phyloP scores from a whole-genome alignment of 2,329 filamentous ascomycete species.

The Simplicillium sp. region DNA sequence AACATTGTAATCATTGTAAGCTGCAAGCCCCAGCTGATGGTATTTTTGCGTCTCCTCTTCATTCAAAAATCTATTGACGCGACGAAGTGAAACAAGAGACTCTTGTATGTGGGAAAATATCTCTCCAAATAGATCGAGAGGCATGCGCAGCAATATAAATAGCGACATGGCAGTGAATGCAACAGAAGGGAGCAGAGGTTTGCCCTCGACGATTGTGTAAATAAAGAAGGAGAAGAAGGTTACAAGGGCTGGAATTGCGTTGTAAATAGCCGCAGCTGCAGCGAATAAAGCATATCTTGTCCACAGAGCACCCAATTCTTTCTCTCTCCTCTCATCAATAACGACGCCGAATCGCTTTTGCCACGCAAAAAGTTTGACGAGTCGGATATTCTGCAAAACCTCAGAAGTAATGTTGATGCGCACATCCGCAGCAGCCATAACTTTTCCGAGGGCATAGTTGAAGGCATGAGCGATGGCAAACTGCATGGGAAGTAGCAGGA shows the following conservation, averaged over 20 bases:
- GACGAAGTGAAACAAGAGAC: slow-evolving; percentile 91
- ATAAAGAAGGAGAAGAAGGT: slow-evolving; percentile 94
- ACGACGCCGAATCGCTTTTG: slow-evolving; percentile 80
- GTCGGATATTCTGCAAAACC: slow-evolving; percentile 91
- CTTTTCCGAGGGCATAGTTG: slow-evolving; percentile 75
- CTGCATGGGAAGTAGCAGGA: slow-evolving; percentile 80
- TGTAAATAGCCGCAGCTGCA: slow-evolving; percentile 87
- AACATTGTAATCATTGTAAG: slow-evolving; percentile 57
- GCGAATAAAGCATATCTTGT: slow-evolving; percentile 86
- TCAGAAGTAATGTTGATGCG: slow-evolving; percentile 96
- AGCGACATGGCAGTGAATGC: slow-evolving; percentile 95
- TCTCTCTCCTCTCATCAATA: slow-evolving; percentile 78
- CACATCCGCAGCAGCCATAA: slow-evolving; percentile 88
- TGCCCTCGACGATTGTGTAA: slow-evolving; percentile 84
- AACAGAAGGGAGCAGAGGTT: slow-evolving; percentile 78
- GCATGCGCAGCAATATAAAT: slow-evolving; percentile 87
- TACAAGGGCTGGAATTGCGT: slow-evolving; percentile 87
- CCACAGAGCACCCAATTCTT: slow-evolving; percentile 70
- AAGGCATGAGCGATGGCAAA: slow-evolving; percentile 82
- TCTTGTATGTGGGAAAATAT: slow-evolving; percentile 99
- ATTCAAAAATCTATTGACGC: slow-evolving; percentile 85
- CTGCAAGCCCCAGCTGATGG: slow-evolving; percentile 64
- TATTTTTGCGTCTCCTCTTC: slow-evolving; percentile 98
- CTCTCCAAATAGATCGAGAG: slow-evolving; percentile 90
- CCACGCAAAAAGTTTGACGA: slow-evolving; percentile 99